Base-by-base conservation (phyloP, 2,329 filamentous ascomycete species). In the Ophiocordyceps polyrhachis-furcata region DNA sequence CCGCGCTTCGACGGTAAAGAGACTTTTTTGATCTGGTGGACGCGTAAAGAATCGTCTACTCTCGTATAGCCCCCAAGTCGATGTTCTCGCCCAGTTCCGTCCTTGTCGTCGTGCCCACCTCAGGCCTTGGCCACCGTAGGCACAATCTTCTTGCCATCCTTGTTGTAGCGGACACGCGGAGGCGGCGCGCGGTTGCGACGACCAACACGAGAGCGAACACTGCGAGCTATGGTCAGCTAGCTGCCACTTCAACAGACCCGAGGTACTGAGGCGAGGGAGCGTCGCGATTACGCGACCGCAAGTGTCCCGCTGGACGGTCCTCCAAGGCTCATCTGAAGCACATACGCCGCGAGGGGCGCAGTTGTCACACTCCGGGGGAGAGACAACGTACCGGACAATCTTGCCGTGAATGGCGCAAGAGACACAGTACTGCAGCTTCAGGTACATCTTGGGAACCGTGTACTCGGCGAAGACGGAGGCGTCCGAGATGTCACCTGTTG, bases 361-460 rank as follows among this genome's bases (percentile, higher is more conserved):
- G 73, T 74, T 73, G 71, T 75, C 71, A 69, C 59, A 63, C 71
- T 70, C 69, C 66, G 60, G 54, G 62, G 63, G 62, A 71, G 67
- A 31, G 67, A 62, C 62, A 68, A 79, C 88, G 71, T 91, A 96
- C 89, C 91, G 89, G 72, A 98, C 93, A 70, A 98, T 98, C 84
- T 98, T 98, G 79, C 91, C 91, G 79, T 98, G 91, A 58, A 98
- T 98, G 65, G 91, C 91, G 74, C 91, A 98, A 71, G 89, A 96
- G 66, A 98, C 91, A 71, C 91, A 98, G 86, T 98, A 98, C 78
- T 98, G 91, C 69, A 98, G 83, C 83, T 98, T 98, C 74, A 98
- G 78, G 85, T 98, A 98, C 93, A 98, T 98, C 85, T 98, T 98
- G 73, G 91, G 91, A 64, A 98, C 89, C 60, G 87, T 88, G 79